Evolutionary conservation across 2,329 filamentous ascomycete genomes (phyloP).

Genomic region (Monilinia fructigena): DNA sequence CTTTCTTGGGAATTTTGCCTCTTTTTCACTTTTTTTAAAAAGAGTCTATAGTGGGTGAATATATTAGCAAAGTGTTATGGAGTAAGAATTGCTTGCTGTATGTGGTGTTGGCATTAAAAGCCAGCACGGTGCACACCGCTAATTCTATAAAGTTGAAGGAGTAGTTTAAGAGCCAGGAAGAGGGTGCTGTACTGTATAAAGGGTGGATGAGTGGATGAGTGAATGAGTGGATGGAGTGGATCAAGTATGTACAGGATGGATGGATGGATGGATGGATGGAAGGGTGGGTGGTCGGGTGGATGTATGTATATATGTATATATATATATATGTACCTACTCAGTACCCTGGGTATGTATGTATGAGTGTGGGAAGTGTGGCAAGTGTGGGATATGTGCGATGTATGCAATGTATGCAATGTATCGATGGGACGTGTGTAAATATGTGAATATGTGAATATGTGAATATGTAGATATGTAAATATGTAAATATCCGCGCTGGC

Average conservation of each 20-base stretch:
- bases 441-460: neutral
- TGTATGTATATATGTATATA: neutral
- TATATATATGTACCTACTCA: conserved; percentile 5
- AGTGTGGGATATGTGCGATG: no score
- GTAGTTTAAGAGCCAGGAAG: conserved; percentile 24
- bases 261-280: no score
- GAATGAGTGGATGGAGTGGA: conserved; percentile 9
- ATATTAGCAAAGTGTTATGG: conserved; percentile 23
- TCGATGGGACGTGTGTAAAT: neutral
- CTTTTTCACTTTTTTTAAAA: conserved; percentile 11
- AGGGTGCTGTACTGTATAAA: conserved; percentile 12
- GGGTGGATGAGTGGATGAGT: conserved; percentile 21
- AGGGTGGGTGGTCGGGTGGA: neutral
- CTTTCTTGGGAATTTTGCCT: conserved; percentile 3
- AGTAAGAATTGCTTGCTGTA: conserved; percentile 14
- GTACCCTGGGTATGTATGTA: neutral
- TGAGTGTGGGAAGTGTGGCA: no score
- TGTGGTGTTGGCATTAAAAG: conserved; percentile 21
- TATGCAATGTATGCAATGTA: neutral
- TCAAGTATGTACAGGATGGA: neutral
- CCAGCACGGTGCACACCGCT: conserved; percentile 33
- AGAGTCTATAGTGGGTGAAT: conserved; percentile 20
- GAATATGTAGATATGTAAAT: conserved; percentile 35
- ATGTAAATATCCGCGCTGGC: conserved; percentile 36
- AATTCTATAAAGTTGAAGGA: conserved; percentile 27